phyloP scores from a whole-genome alignment of 2,329 filamentous ascomycete genomes.

The Aspergillus sojae region DNA sequence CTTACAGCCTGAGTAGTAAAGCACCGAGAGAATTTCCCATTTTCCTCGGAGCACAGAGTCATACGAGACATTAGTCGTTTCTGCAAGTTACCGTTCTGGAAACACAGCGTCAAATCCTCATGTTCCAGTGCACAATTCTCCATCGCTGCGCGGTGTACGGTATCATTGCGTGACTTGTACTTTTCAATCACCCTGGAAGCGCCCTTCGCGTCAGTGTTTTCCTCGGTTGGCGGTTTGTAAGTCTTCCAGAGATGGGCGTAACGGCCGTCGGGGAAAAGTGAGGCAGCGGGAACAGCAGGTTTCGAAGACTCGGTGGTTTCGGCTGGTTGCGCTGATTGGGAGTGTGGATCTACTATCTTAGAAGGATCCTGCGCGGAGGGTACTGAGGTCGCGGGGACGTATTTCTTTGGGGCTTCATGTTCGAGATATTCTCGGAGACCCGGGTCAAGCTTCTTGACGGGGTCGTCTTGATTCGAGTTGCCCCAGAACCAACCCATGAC shows the following conservation, averaged over 20 bases:
- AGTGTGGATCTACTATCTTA: conserved; percentile 26
- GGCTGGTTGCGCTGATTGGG: conserved; percentile 22
- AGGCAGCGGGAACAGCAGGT: conserved; percentile 50
- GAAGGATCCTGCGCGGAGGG: conserved; percentile 23
- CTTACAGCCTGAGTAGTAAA: conserved; percentile 82
- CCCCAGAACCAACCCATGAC: conserved; percentile 66
- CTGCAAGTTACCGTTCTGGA: conserved; percentile 68
- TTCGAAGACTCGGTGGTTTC: conserved; percentile 30
- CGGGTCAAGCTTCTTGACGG: conserved; percentile 76
- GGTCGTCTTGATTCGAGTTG: conserved; percentile 58
- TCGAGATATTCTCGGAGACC: conserved; percentile 82
- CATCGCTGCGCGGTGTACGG: conserved; percentile 77
- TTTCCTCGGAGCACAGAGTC: conserved; percentile 80
- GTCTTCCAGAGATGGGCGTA: conserved; percentile 91
- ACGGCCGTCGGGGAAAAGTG: conserved; percentile 68
- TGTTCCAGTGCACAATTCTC: conserved; percentile 94
- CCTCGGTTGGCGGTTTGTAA: conserved; percentile 73
- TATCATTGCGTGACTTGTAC: conserved; percentile 78
- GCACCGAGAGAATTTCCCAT: conserved; percentile 78
- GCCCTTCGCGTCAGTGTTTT: conserved; percentile 72
- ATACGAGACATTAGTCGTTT: conserved; percentile 58
- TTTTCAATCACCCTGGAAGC: conserved; percentile 81
- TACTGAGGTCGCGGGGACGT: conserved; percentile 45
- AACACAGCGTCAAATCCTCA: conserved; percentile 79
- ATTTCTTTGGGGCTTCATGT: conserved; percentile 77